phyloP scores from a whole-genome alignment of 2,329 filamentous ascomycete species.

The Exophiala phaeomuriformis region DNA sequence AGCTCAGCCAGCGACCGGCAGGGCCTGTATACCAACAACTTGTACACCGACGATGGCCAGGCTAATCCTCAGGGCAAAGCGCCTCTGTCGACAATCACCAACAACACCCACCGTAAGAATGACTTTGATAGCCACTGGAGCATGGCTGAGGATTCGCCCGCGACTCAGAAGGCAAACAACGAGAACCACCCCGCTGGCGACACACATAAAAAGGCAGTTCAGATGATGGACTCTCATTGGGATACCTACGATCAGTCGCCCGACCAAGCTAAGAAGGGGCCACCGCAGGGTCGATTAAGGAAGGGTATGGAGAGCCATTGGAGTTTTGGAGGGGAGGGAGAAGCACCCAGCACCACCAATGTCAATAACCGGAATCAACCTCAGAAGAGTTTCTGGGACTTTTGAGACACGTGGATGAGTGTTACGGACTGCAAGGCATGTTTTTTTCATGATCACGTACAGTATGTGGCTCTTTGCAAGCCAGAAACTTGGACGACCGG shows the following conservation, averaged over 20 bases:
- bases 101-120: constrained; percentile 65
- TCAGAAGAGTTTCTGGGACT: constrained; percentile 27
- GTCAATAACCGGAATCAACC: constrained; percentile 2
- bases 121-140: constrained; percentile 72
- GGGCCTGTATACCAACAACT: constrained; percentile 68
- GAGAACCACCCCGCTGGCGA: constrained; percentile 44
- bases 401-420: constrained; percentile 12
- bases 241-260: constrained; percentile 37
- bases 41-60: constrained; percentile 58
- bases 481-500: too few relatives aligned
- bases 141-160: constrained; percentile 62
- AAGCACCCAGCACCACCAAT: background rate
- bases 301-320: constrained; percentile 31
- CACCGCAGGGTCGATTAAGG: constrained; percentile 8
- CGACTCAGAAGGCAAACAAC: constrained; percentile 36
- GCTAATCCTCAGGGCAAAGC: constrained; percentile 29
- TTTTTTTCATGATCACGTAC: too few relatives aligned
- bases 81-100: constrained; percentile 61
- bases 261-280: constrained; percentile 28
- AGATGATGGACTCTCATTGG: constrained; percentile 62
- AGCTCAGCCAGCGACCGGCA: constrained; percentile 44
- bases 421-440: too few relatives aligned
- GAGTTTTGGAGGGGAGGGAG: constrained; percentile 18
- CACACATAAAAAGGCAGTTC: constrained; percentile 61
- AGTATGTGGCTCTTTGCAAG: too few relatives aligned